Evolutionary conservation across 2,329 filamentous ascomycete species (phyloP).

Genomic region (Cladosporium sp.): DNA sequence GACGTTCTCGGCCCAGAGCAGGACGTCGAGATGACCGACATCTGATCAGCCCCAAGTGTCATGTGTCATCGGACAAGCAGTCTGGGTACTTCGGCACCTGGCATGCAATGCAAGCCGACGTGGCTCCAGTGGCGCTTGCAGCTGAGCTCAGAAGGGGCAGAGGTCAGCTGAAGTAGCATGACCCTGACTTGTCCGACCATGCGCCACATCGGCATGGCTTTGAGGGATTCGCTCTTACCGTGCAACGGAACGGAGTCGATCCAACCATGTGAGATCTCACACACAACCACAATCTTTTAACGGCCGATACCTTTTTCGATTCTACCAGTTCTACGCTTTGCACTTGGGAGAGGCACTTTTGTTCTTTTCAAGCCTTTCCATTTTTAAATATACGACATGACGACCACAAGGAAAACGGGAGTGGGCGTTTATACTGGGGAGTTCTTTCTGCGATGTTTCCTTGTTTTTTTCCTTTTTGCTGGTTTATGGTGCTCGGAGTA

Average conservation of each 20-base stretch:
- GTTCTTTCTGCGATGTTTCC: neutral
- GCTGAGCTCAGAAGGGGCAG: constrained; percentile 16
- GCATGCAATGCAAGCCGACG: constrained; percentile 16
- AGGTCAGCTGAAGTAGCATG: constrained; percentile 12
- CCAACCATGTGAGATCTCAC: neutral
- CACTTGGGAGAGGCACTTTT: constrained; percentile 4
- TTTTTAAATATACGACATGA: constrained; percentile 18
- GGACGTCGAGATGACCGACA: constrained; percentile 64
- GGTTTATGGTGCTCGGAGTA: constrained; percentile 6
- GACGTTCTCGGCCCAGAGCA: constrained; percentile 58
- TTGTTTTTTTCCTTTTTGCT: neutral
- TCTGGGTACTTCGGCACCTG: constrained; percentile 10
- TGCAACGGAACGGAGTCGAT: neutral
- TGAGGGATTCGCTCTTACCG: neutral
- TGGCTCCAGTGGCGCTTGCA: constrained; percentile 18
- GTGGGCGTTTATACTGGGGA: constrained; percentile 7
- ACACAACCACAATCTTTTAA: constrained; percentile 7
- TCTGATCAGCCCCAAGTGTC: constrained; percentile 29
- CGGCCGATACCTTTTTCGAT: constrained; percentile 13
- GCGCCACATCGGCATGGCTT: neutral
- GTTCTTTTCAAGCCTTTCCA: constrained; percentile 12
- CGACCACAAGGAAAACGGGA: constrained; percentile 13
- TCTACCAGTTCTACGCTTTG: constrained; percentile 7
- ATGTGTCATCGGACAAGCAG: neutral
- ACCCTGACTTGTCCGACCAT: neutral